These are phyloP conservation scores for Zasmidium angulare DNA, from an alignment of 2,329 filamentous ascomycete species.

Conservation along the genomic window DNA sequence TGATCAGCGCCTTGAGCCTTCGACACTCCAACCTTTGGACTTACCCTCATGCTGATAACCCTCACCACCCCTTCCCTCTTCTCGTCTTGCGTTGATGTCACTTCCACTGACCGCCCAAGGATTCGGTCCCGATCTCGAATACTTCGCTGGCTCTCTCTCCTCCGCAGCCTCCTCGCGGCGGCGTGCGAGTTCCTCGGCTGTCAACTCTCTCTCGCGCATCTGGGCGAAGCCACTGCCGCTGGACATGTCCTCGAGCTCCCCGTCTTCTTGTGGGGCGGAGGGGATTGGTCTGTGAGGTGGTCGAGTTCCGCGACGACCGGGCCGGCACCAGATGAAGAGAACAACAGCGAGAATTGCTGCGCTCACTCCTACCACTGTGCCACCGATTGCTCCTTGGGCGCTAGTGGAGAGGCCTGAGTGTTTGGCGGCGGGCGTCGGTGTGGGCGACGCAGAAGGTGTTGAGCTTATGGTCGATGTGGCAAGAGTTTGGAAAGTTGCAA, in stretches of 20 bases:
- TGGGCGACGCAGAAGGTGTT: background rate
- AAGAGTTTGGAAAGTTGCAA: too few relatives aligned
- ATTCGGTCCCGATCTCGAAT: background rate
- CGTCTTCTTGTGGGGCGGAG: background rate
- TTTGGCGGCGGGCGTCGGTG: background rate
- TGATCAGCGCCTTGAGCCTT: too few relatives aligned
- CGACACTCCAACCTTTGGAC: too few relatives aligned
- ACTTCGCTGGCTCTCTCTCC: background rate
- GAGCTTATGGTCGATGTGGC: too few relatives aligned
- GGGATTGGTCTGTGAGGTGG: background rate
- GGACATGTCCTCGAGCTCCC: background rate
- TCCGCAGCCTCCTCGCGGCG: background rate
- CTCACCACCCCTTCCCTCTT: background rate
- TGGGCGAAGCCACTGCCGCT: background rate
- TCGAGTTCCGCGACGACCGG: background rate
- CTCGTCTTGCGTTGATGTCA: background rate
- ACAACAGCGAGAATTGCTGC: background rate
- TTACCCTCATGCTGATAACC: background rate
- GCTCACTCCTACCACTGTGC: background rate
- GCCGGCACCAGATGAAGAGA: background rate
- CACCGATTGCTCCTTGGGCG: background rate
- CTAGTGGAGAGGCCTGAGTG: background rate
- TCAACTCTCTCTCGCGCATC: background rate
- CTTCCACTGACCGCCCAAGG: background rate
- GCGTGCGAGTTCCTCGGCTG: background rate